These are phyloP conservation scores for Moesziomyces sp. DNA, from an alignment of 1,284 basidiomycete genomes.

Conservation along the genomic window DNA sequence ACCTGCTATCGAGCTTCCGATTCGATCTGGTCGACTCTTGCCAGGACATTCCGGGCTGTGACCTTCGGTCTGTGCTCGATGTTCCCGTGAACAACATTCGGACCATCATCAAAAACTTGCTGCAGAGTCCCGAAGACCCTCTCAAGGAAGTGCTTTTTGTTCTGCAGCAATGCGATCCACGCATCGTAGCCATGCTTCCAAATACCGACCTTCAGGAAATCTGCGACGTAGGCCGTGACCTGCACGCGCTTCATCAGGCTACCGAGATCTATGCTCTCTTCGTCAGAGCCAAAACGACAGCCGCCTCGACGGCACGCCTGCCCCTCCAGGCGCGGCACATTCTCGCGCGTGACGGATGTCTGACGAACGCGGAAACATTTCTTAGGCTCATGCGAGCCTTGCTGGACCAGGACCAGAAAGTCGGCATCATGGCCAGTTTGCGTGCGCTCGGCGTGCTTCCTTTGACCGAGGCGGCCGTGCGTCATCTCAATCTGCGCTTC, in stretches of 20 bases:
- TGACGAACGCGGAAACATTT: slow-evolving; percentile 28
- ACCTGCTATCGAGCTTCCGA: slow-evolving; percentile 28
- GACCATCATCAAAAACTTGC: slow-evolving; percentile 16
- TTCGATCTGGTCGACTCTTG: slow-evolving; percentile 25
- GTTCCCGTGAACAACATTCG: slow-evolving; percentile 25
- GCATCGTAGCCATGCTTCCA: slow-evolving; percentile 30
- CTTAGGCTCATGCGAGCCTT: slow-evolving; percentile 13
- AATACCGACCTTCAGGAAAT: slow-evolving; percentile 21
- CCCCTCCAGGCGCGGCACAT: slow-evolving; percentile 7
- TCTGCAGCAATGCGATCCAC: slow-evolving; percentile 33
- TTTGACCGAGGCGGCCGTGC: slow-evolving; percentile 9
- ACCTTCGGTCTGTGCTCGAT: slow-evolving; percentile 6
- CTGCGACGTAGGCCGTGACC: slow-evolving; percentile 16
- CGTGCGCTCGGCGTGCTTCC: slow-evolving; percentile 31
- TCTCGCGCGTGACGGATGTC: slow-evolving; percentile 21
- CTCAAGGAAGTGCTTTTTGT: slow-evolving; percentile 9
- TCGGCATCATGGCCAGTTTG: slow-evolving; percentile 12
- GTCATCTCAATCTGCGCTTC: slow-evolving; percentile 32
- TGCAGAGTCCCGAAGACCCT: slow-evolving; percentile 16
- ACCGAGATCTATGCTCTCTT: slow-evolving; percentile 17
- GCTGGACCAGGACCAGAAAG: slow-evolving; percentile 5
- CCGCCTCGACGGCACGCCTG: neutral
- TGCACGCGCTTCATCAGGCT: slow-evolving; percentile 1
- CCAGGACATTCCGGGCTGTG: neutral
- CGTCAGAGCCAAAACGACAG: slow-evolving; percentile 33